Conservation (phyloP, 2,329 filamentous ascomycete species). For the Phyllosticta citrichinensis region DNA sequence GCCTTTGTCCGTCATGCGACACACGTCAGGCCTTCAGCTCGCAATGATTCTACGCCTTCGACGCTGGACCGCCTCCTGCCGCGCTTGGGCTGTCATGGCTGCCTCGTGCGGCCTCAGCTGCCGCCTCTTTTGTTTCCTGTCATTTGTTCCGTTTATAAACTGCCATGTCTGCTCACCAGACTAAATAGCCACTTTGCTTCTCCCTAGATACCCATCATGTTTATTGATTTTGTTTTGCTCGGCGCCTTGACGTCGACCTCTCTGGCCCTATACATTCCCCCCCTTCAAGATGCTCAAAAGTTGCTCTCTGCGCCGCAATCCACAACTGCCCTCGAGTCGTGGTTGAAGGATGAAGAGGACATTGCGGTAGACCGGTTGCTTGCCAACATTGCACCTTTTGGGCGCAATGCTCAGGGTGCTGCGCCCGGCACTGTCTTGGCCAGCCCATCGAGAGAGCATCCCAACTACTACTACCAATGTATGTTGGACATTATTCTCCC, state of each 20-base stretch:
- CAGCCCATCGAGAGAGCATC: constrained; percentile 30
- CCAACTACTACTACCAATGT: constrained; percentile 39
- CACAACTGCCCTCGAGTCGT: constrained; percentile 18
- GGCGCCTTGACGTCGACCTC: neutral
- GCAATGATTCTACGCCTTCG: neutral
- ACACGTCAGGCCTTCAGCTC: neutral
- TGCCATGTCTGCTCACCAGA: neutral
- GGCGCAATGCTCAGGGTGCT: constrained; percentile 26
- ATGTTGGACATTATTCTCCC: neutral
- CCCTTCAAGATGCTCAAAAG: neutral
- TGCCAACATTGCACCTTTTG: constrained; percentile 34
- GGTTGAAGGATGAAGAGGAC: constrained; percentile 27
- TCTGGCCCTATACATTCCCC: neutral
- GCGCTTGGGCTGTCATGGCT: neutral
- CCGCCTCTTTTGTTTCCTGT: neutral
- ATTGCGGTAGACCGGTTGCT: constrained; percentile 29
- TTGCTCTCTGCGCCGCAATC: neutral
- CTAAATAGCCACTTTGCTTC: neutral
- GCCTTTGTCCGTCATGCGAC: neutral
- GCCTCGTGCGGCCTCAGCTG: neutral
- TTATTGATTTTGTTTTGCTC: neutral
- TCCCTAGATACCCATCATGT: neutral
- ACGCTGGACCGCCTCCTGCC: neutral
- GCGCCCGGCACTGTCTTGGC: constrained; percentile 33
- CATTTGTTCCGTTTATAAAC: neutral